Evolutionary conservation across 2,329 filamentous ascomycete species (phyloP).

Genomic region (Penicillium hordei): DNA sequence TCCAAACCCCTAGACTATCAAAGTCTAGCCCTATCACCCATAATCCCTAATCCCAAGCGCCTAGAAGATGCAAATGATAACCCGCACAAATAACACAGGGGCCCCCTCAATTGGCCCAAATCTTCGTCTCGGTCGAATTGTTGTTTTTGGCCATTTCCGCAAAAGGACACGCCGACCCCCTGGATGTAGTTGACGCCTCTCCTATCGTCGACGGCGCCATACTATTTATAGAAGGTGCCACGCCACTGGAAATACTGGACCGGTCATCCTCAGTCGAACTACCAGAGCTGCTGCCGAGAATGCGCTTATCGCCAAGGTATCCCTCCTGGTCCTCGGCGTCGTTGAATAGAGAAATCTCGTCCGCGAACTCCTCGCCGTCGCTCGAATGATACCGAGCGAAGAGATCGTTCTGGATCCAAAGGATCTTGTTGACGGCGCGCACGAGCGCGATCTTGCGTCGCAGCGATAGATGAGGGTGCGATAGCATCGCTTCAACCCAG

Average conservation of each 20-base stretch:
- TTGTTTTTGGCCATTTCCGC: conserved; percentile 25
- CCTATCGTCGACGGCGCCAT: conserved; percentile 14
- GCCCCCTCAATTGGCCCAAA: conserved; percentile 27
- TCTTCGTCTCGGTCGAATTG: conserved; percentile 30
- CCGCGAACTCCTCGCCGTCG: conserved; percentile 62
- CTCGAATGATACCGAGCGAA: conserved; percentile 80
- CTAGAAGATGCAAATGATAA: conserved; percentile 12
- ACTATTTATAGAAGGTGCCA: conserved; percentile 19
- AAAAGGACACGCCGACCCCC: conserved; percentile 32
- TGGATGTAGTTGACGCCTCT: not conserved
- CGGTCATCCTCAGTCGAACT: conserved; percentile 34
- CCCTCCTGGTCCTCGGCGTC: conserved; percentile 60
- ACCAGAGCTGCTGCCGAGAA: conserved; percentile 41
- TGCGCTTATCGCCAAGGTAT: conserved; percentile 62
- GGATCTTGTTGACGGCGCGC: conserved; percentile 74
- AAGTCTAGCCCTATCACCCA: not conserved
- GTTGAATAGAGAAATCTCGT: conserved; percentile 42
- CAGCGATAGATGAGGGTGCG: conserved; percentile 65
- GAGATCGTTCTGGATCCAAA: conserved; percentile 86
- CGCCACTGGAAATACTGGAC: conserved; percentile 28
- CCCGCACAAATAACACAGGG: not conserved
- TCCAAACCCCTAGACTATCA: not conserved
- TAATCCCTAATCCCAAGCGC: conserved; percentile 10
- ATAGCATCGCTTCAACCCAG: conserved; percentile 72
- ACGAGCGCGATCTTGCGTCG: conserved; percentile 70